These are phyloP conservation scores for Begonia masoniana DNA, from an alignment of 306 rosid species.

Conservation along the genomic window DNA sequence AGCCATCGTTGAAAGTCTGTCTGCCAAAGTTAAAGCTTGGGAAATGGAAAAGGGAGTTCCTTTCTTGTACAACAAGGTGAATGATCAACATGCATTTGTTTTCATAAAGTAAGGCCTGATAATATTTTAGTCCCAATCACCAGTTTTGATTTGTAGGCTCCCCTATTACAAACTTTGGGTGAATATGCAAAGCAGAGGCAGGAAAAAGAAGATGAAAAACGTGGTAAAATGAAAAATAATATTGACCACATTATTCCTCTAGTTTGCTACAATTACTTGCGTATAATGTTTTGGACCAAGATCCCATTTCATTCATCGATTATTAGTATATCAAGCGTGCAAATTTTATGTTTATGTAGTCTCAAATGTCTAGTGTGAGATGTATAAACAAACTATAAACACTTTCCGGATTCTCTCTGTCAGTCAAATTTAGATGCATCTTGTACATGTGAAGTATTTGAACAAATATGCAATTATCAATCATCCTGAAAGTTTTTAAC, in stretches of 20 bases:
- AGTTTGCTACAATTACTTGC: background rate
- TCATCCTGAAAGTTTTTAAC: background rate
- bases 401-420: no score
- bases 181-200: conserved; percentile 43
- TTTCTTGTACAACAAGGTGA: conserved; percentile 84
- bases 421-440: no score
- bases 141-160: conserved; percentile 31
- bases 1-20: conserved; percentile 69
- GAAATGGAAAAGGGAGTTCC: conserved; percentile 72
- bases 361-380: no score
- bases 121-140: background rate
- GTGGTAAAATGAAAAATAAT: conserved; percentile 30
- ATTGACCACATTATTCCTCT: no score
- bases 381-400: no score
- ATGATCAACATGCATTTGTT: background rate
- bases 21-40: conserved; percentile 76
- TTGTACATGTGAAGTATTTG: no score
- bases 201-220: conserved; percentile 70
- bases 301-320: no score
- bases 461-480: no score
- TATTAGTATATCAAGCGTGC: no score
- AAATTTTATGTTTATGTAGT: no score
- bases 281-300: no score
- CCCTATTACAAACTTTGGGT: conserved; percentile 44
- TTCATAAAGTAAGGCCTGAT: no score